Base-by-base conservation (phyloP, 2,329 filamentous ascomycete species). In the Trichoderma sp. region DNA sequence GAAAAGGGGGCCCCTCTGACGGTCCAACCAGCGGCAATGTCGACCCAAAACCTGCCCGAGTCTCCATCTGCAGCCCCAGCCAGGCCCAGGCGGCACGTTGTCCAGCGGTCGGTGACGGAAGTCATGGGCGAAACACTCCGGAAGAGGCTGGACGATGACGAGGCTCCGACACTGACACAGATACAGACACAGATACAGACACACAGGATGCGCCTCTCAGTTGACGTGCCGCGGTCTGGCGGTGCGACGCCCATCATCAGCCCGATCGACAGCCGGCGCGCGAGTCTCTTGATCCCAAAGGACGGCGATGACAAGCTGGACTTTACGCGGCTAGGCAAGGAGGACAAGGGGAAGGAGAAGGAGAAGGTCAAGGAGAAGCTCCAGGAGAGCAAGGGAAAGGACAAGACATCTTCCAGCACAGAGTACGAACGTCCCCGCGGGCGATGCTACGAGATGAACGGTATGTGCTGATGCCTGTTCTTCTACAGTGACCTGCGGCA, bases 31-130 rank as follows among this genome's bases (percentile, higher is more conserved):
- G 61, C 50, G 27, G 15, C 56, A 34, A 71, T 72, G 71, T 57
- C 69, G 50, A 67, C 69, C 57, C 67, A 57, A 63, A 58, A 27
- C 63, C 72, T 72, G 32, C 69, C 72, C 34, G 71, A 74, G 48
- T 72, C 71, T 59, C 63, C 69, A 32, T 73, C 71, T 34, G 64
- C 69, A 19, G 35, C 56, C 34, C 53, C 71, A 27, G 52, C 70
- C 32, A 73, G 73, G 64, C 70, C 73, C 74, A 71, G 74, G 76
- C 82, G 82, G 68, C 86, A 87, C 72, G 84, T 86, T 71, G 79
- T 87, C 69, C 84, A 81, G 69, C 83, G 85, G 37, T 89, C 87
- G 56, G 81, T 87, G 68, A 83, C 83, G 53, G 86, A 87, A 70
- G 72, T 86, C 27, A 81, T 83, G 39, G 83, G 80, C 68, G 80